Evolutionary conservation across 176 grass and related monocot species (phyloP).

Genomic region (Poa annua): DNA sequence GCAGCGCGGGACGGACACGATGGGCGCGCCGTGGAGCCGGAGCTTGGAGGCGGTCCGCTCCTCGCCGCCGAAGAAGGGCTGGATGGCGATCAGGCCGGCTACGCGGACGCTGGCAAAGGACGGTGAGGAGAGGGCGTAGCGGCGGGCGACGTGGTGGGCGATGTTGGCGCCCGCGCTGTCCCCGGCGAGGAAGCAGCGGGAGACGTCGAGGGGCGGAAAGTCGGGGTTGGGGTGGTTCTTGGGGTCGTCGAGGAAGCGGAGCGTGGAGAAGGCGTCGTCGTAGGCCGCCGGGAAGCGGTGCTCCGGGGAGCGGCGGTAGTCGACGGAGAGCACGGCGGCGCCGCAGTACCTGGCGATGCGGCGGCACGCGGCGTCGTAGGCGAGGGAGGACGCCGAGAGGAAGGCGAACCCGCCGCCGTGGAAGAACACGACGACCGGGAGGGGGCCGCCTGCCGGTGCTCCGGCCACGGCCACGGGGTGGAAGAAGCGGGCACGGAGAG

Average conservation of each 20-base stretch:
- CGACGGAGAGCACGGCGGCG: constrained; percentile 64
- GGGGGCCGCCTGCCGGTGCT: not conserved
- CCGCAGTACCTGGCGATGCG: constrained; percentile 48
- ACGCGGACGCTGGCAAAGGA: constrained; percentile 49
- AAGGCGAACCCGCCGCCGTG: constrained; percentile 88
- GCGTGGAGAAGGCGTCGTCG: constrained; percentile 68
- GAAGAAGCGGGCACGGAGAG: constrained; percentile 68
- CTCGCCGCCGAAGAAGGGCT: constrained; percentile 91
- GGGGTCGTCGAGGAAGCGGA: constrained; percentile 66
- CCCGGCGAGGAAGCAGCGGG: constrained; percentile 65
- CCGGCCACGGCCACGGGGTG: not conserved
- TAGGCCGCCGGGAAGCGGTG: constrained; percentile 66
- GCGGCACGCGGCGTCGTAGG: constrained; percentile 67
- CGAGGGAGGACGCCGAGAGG: constrained; percentile 57
- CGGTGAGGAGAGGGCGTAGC: constrained; percentile 37
- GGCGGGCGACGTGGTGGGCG: constrained; percentile 71
- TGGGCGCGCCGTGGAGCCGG: constrained; percentile 53
- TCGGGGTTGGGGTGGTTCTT: not conserved
- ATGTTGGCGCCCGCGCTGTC: constrained; percentile 77
- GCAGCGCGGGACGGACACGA: constrained; percentile 55
- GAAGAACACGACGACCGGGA: constrained; percentile 78
- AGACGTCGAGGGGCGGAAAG: constrained; percentile 36
- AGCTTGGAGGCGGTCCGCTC: constrained; percentile 67
- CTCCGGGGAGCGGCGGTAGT: constrained; percentile 74
- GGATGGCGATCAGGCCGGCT: constrained; percentile 60